Evolutionary conservation across 768 basidiomycete genomes (phyloP).

Genomic region (Agaricus sinodeliciosus): DNA sequence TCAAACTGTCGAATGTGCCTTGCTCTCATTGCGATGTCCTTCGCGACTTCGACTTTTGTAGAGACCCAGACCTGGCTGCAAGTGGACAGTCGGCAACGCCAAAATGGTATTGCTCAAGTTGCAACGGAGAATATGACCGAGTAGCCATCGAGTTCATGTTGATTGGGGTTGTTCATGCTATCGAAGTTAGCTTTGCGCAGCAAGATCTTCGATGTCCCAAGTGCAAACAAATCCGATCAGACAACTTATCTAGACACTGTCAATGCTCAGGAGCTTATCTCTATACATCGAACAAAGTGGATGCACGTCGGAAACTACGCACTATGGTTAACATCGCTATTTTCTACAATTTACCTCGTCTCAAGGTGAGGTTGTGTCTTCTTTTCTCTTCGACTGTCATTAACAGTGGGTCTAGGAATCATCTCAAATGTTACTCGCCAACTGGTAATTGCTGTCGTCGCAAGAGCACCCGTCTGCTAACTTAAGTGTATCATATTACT

Average conservation of each 20-base stretch:
- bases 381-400: background rate
- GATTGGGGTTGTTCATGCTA: conserved; percentile 63
- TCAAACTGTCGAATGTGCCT: conserved; percentile 80
- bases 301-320: conserved; percentile 62
- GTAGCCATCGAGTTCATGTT: conserved; percentile 80
- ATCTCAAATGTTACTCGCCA: conserved; percentile 34
- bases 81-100: conserved; percentile 39
- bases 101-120: conserved; percentile 66
- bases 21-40: conserved; percentile 82
- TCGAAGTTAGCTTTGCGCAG: conserved; percentile 73
- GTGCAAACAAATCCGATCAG: conserved; percentile 87
- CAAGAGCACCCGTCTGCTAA: background rate
- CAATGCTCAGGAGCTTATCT: conserved; percentile 83
- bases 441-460: conserved; percentile 25
- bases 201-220: conserved; percentile 87
- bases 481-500: background rate
- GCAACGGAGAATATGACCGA: conserved; percentile 87
- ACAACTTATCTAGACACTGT: conserved; percentile 82
- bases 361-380: conserved; percentile 44
- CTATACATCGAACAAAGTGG: conserved; percentile 64
- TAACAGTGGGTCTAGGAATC: conserved; percentile 31
- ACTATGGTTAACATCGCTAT: conserved; percentile 82
- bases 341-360: conserved; percentile 58
- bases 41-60: conserved; percentile 92
- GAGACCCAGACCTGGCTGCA: conserved; percentile 80